Percentiles rank a stretch among this genome's conserved stretches.
Conservation (phyloP, 306 rosid species). For the Abrus precatorius region DNA sequence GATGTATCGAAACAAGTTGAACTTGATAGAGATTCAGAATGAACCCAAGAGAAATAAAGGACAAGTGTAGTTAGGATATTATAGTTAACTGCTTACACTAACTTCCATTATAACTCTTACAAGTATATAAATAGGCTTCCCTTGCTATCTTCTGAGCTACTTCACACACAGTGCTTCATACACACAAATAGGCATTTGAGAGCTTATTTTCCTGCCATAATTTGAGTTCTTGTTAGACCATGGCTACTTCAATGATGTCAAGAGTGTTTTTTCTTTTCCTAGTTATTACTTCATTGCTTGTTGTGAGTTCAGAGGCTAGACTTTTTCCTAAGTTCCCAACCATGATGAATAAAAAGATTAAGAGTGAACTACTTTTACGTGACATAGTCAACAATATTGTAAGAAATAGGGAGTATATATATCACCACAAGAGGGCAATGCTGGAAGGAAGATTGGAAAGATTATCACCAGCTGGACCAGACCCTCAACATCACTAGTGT, state of each 20-base stretch:
- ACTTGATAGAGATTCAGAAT: not conserved
- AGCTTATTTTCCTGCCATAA: slow-evolving; percentile 19
- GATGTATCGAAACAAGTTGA: slow-evolving; percentile 32
- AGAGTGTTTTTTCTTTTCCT: slow-evolving; percentile 47
- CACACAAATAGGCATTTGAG: slow-evolving; percentile 11
- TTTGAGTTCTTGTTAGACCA: slow-evolving; percentile 34
- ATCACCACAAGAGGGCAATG: slow-evolving; percentile 48
- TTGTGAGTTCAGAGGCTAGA: slow-evolving; percentile 57
- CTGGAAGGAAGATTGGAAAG: slow-evolving; percentile 44
- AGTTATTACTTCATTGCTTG: slow-evolving; percentile 42
- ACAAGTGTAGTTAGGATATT: slow-evolving; percentile 26
- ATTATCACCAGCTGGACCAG: slow-evolving; percentile 65
- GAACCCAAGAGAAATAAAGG: slow-evolving; percentile 31
- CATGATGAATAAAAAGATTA: slow-evolving; percentile 33
- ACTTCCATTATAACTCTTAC: slow-evolving; percentile 20
- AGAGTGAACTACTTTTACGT: slow-evolving; percentile 47
- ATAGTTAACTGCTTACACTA: slow-evolving; percentile 23
- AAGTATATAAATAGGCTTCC: slow-evolving; percentile 46
- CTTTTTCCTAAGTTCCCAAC: slow-evolving; percentile 31
- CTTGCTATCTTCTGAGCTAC: slow-evolving; percentile 24
- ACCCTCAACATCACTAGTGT: slow-evolving; percentile 65
- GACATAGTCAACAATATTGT: slow-evolving; percentile 28
- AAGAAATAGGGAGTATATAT: not conserved
- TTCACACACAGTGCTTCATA: not conserved
- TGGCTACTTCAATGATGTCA: slow-evolving; percentile 48